Conservation (phyloP, 305 asterid genomes). For the Fraxinus platypoda region DNA sequence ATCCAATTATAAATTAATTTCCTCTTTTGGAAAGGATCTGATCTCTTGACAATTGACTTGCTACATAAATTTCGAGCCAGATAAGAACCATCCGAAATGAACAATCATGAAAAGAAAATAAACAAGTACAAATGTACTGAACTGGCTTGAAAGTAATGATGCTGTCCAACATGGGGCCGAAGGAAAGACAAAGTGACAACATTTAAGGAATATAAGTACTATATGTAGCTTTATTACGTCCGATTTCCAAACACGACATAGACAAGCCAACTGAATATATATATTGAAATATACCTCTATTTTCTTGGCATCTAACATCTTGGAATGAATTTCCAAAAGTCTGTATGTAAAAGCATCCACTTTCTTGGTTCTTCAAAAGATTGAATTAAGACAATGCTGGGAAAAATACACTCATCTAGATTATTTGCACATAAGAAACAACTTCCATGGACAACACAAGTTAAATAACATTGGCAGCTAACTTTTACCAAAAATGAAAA, state of each 20-base stretch:
- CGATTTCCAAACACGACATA: background rate
- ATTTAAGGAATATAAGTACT: background rate
- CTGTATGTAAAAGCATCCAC: slow-evolving; percentile 84
- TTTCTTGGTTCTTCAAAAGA: slow-evolving; percentile 69
- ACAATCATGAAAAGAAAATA: background rate
- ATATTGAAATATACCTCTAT: slow-evolving; percentile 57
- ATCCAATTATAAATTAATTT: background rate
- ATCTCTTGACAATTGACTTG: background rate
- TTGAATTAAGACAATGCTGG: slow-evolving; percentile 15
- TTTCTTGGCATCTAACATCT: slow-evolving; percentile 75
- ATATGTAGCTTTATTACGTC: no score
- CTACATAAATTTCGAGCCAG: background rate
- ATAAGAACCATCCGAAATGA: background rate
- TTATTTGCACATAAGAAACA: background rate
- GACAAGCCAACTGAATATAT: slow-evolving; percentile 8
- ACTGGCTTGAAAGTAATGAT: background rate
- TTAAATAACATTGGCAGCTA: slow-evolving; percentile 6
- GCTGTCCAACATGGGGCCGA: background rate
- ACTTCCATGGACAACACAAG: slow-evolving; percentile 6
- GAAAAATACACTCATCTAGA: background rate
- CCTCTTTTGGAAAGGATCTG: background rate
- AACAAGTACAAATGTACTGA: background rate
- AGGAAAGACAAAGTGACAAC: background rate
- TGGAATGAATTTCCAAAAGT: slow-evolving; percentile 83
- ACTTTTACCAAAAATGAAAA: background rate